Evolutionary conservation across 768 basidiomycete genomes (phyloP).

Genomic region (Tricholoma hemisulphureum): DNA sequence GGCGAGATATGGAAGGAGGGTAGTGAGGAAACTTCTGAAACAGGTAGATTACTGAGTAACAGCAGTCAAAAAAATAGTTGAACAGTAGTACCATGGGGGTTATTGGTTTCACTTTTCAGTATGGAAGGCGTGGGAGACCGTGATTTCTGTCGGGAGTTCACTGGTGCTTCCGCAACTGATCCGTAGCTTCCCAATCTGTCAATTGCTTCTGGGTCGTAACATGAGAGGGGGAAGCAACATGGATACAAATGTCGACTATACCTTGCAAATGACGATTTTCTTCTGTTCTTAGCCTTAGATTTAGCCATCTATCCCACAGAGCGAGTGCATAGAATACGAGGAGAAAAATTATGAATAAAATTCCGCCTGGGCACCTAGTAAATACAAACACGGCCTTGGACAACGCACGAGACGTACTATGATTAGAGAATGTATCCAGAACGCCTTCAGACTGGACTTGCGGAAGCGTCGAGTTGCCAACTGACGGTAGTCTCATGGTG

Average conservation of each 20-base stretch:
- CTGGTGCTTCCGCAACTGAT: neutral
- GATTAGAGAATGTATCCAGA: neutral
- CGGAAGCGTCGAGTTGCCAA: neutral
- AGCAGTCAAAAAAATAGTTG: neutral
- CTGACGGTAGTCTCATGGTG: slow-evolving; percentile 1
- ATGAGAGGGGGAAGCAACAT: neutral
- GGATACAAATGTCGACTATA: neutral
- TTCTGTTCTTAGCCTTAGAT: slow-evolving; percentile 25
- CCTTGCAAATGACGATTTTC: slow-evolving; percentile 14
- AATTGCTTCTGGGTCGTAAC: neutral
- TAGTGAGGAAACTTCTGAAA: neutral
- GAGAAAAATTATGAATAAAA: slow-evolving; percentile 27
- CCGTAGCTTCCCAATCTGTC: neutral
- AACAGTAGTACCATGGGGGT: neutral
- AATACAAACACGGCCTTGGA: neutral
- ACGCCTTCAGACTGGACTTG: neutral
- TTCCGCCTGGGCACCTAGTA: slow-evolving; percentile 14
- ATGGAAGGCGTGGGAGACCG: neutral
- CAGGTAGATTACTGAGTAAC: neutral
- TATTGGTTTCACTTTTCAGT: neutral
- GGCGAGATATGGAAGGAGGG: neutral
- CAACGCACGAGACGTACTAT: neutral
- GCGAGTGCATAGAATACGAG: slow-evolving; percentile 36
- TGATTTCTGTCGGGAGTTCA: neutral
- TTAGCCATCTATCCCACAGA: slow-evolving; percentile 38